Base-by-base conservation (phyloP, 257 asterid genomes). In the Ajuga chamaepitys region DNA sequence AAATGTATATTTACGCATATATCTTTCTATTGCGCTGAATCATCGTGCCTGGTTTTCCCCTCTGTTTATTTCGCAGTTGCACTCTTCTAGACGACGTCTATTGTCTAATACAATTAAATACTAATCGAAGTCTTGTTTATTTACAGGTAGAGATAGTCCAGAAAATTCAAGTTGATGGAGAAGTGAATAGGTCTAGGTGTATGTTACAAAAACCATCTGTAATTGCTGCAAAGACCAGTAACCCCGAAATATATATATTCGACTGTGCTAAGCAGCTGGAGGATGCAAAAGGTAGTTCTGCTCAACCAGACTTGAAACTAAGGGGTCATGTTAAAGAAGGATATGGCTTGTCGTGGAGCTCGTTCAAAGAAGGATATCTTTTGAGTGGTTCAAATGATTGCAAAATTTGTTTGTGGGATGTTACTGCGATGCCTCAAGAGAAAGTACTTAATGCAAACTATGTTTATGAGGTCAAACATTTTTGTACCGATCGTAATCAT, bases 271-370 rank as follows among this genome's bases (percentile, higher is more conserved):
- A 83, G 75, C 85, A 86, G 62, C 80, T 67, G 41, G 75, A n/a
- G 50, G 56, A 76, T 48, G 68, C 71, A 18, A 71, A 76, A 61
- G 70, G 57, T 20, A 70, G 74, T 58, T 75, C 83, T 46, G 84
- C 82, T 40, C 77, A 86, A 52, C 99, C 99, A 16, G 97, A 87
- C 69, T 75, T 93, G 85, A 83, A 80, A 73, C 64, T 94, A 77
- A 79, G 71, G 56, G 99, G 99, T 20, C 99, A 90, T 66, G 83
- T 86, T 4, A 84, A 88, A 64, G 99, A 94, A 88, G 99, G 97
- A 17, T 88, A 86, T 81, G 99, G 97, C 24, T 65, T 94, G 72
- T 94, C 97, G 1, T 94, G 97, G 97, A 94, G 94, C 80, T 70
- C 95, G 5, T 76, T 88, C 11, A 89, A 82, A 66, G 86, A 84